Evolutionary conservation across 371 early-diverging fungal genomes (phyloP).

Genomic region (Rhizopus delemar): DNA sequence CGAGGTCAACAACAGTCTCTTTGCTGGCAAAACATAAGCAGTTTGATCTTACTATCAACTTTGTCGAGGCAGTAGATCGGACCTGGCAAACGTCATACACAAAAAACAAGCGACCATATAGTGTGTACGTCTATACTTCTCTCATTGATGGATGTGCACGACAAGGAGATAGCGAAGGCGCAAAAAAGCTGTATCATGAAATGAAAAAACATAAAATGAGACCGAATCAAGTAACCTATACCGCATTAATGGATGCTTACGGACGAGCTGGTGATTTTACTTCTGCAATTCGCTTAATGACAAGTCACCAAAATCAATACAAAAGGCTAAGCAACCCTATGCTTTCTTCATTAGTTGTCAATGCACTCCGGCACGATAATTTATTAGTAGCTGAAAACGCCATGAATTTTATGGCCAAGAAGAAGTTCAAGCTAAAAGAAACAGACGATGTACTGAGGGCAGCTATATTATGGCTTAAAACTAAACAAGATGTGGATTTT

Average conservation of each 20-base stretch:
- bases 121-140: conserved; percentile 47
- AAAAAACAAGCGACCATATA: conserved; percentile 16
- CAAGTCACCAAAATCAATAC: conserved; percentile 13
- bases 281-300: conserved; percentile 24
- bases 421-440: conserved; percentile 14
- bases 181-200: conserved; percentile 36
- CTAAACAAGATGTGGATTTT: conserved; percentile 25
- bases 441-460: conserved; percentile 33
- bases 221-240: conserved; percentile 36
- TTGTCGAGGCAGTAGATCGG: conserved; percentile 31
- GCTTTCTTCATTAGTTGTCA: conserved; percentile 35
- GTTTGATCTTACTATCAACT: conserved; percentile 21
- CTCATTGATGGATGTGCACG: conserved; percentile 41
- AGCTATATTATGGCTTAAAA: conserved; percentile 38
- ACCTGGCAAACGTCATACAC: background rate
- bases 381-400: conserved; percentile 25
- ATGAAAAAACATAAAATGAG: conserved; percentile 34
- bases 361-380: conserved; percentile 36
- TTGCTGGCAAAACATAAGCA: conserved; percentile 21
- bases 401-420: conserved; percentile 12
- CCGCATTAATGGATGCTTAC: conserved; percentile 41
- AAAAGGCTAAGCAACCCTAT: conserved; percentile 11
- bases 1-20: conserved; percentile 32
- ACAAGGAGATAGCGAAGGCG: conserved; percentile 31
- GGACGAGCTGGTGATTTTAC: conserved; percentile 40